phyloP scores from a whole-genome alignment of 306 rosid genomes.

The Pyrus betulifolia region DNA sequence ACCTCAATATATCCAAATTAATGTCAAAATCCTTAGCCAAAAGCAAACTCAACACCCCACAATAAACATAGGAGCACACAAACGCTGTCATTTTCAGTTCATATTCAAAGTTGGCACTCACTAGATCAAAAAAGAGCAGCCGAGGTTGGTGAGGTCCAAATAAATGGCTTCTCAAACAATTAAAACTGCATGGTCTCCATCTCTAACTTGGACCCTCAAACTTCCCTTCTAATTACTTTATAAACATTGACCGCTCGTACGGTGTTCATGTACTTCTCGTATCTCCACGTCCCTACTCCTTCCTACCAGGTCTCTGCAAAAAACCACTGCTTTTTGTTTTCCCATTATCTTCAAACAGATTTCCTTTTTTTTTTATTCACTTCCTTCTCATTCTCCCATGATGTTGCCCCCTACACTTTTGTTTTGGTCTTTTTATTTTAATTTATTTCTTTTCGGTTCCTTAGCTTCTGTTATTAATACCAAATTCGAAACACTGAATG shows the following conservation, averaged over 20 bases:
- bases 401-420: neutral
- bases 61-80: neutral
- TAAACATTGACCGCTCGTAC: constrained; percentile 29
- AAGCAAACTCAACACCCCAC: neutral
- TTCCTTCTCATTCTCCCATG: constrained; percentile 17
- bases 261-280: constrained; percentile 30
- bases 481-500: constrained; percentile 6
- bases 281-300: constrained; percentile 38
- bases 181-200: neutral
- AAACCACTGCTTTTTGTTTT: constrained; percentile 18
- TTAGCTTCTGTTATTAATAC: neutral
- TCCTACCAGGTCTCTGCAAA: constrained; percentile 41
- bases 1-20: neutral
- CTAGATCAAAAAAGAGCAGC: neutral
- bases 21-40: neutral
- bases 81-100: neutral
- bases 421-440: constrained; percentile 4
- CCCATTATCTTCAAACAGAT: neutral
- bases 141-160: neutral
- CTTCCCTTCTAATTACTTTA: neutral
- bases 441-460: neutral
- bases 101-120: neutral
- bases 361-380: neutral
- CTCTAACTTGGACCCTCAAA: neutral
- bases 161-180: neutral